These are phyloP conservation scores for Talaromyces marneffei DNA, from an alignment of 2,329 filamentous ascomycete genomes.

Conservation along the genomic window DNA sequence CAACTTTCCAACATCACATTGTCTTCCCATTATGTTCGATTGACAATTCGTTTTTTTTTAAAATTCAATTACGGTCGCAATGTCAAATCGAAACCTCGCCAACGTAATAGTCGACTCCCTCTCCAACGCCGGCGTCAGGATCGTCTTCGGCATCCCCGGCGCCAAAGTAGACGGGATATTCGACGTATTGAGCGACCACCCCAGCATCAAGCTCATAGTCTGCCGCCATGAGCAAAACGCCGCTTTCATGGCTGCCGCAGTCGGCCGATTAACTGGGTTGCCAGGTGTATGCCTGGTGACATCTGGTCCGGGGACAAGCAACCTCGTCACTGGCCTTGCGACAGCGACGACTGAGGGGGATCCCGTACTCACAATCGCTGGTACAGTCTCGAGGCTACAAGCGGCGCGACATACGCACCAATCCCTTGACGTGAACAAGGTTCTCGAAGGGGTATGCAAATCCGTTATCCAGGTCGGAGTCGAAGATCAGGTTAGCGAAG, in stretches of 20 bases:
- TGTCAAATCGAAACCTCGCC: constrained; percentile 9
- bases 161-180: constrained; percentile 16
- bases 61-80: not conserved
- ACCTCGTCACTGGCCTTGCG: constrained; percentile 14
- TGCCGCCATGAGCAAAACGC: constrained; percentile 15
- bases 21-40: too few species aligned
- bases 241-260: constrained; percentile 14
- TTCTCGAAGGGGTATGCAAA: constrained; percentile 12
- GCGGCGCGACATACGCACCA: constrained; percentile 15
- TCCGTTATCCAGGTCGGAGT: constrained; percentile 13
- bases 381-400: constrained; percentile 12
- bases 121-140: constrained; percentile 13
- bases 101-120: constrained; percentile 14
- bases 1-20: not conserved
- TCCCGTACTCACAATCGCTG: constrained; percentile 13
- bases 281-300: constrained; percentile 14
- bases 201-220: constrained; percentile 11
- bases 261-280: constrained; percentile 11
- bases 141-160: constrained; percentile 15
- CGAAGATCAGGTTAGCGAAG: constrained; percentile 15
- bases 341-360: constrained; percentile 13
- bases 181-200: constrained; percentile 13
- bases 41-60: too few species aligned
- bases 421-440: constrained; percentile 13
- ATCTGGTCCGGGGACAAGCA: constrained; percentile 14